Percentiles rank a stretch among this genome's conserved stretches.
These are phyloP conservation scores for Kwoniella heveanensis DNA, from an alignment of 768 basidiomycete species.

Conservation along the genomic window DNA sequence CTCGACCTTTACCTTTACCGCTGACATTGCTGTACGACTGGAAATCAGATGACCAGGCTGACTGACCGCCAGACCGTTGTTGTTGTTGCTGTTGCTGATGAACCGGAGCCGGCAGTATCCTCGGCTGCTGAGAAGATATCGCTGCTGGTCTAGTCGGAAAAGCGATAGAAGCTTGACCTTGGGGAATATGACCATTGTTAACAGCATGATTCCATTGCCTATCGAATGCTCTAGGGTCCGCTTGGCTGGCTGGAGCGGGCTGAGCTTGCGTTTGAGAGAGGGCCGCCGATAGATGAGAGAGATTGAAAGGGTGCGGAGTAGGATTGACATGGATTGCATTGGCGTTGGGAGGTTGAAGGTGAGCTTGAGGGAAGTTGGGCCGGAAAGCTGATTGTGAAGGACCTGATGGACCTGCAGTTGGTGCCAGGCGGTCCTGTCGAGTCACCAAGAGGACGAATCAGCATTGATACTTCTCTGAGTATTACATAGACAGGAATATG, in stretches of 20 bases:
- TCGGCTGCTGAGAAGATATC: too few relatives aligned
- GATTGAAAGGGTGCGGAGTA: constrained; percentile 46
- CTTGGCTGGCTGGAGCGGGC: neutral
- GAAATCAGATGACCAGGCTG: constrained; percentile 36
- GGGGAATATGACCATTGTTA: constrained; percentile 28
- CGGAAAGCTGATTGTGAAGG: constrained; percentile 15
- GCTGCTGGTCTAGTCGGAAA: neutral
- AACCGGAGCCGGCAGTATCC: too few relatives aligned
- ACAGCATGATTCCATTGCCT: constrained; percentile 38
- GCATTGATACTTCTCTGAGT: neutral
- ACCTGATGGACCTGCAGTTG: constrained; percentile 10
- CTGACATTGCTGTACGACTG: constrained; percentile 55
- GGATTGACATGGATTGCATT: constrained; percentile 25
- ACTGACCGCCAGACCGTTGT: neutral
- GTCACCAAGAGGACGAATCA: neutral
- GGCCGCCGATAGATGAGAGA: constrained; percentile 36
- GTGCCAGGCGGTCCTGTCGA: constrained; percentile 12
- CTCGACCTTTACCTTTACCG: constrained; percentile 75
- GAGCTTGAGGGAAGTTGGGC: constrained; percentile 4
- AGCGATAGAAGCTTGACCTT: neutral
- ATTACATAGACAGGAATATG: too few relatives aligned
- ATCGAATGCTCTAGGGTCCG: constrained; percentile 34
- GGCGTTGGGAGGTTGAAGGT: constrained; percentile 1
- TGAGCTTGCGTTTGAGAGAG: constrained; percentile 29
- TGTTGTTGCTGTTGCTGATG: constrained; percentile 1